These are phyloP conservation scores for Atractiella rhizophila DNA, from an alignment of 768 basidiomycete species.

Conservation along the genomic window DNA sequence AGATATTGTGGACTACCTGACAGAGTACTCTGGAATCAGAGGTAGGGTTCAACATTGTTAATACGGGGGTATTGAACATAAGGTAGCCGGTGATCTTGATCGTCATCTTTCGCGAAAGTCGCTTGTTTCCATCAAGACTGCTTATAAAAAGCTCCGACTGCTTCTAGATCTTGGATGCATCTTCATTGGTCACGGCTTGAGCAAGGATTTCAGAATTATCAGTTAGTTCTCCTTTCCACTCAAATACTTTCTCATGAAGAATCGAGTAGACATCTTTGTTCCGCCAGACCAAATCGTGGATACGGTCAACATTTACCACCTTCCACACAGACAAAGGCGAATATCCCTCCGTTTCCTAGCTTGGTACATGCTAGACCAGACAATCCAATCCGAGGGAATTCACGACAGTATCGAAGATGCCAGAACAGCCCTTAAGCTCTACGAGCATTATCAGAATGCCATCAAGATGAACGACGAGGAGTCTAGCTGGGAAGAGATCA, in stretches of 20 bases:
- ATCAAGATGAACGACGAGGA: slow-evolving; percentile 35
- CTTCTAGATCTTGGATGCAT: slow-evolving; percentile 85
- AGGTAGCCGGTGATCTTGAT: slow-evolving; percentile 74
- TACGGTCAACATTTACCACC: slow-evolving; percentile 87
- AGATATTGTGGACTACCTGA: slow-evolving; percentile 80
- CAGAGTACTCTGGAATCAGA: slow-evolving; percentile 86
- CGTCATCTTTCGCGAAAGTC: slow-evolving; percentile 58
- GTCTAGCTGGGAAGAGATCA: slow-evolving; percentile 55
- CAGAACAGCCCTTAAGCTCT: slow-evolving; percentile 55
- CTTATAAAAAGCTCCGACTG: slow-evolving; percentile 84
- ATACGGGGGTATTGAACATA: not conserved
- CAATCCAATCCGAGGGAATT: slow-evolving; percentile 61
- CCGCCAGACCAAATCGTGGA: slow-evolving; percentile 89
- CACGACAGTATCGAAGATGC: slow-evolving; percentile 99
- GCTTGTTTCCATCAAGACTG: slow-evolving; percentile 82
- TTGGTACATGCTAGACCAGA: slow-evolving; percentile 73
- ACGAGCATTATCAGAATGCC: slow-evolving; percentile 55
- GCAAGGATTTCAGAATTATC: slow-evolving; percentile 94
- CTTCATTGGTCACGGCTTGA: slow-evolving; percentile 88
- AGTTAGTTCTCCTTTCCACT: slow-evolving; percentile 32
- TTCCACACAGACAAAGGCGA: slow-evolving; percentile 53
- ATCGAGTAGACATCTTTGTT: slow-evolving; percentile 57
- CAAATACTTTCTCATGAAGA: not conserved
- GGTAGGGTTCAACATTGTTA: slow-evolving; percentile 29
- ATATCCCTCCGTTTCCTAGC: slow-evolving; percentile 76